Evolutionary conservation across 2,329 filamentous ascomycete species (phyloP), one percentile per base, ranked within the genome.

Genomic region (Alternaria sp.): DNA sequence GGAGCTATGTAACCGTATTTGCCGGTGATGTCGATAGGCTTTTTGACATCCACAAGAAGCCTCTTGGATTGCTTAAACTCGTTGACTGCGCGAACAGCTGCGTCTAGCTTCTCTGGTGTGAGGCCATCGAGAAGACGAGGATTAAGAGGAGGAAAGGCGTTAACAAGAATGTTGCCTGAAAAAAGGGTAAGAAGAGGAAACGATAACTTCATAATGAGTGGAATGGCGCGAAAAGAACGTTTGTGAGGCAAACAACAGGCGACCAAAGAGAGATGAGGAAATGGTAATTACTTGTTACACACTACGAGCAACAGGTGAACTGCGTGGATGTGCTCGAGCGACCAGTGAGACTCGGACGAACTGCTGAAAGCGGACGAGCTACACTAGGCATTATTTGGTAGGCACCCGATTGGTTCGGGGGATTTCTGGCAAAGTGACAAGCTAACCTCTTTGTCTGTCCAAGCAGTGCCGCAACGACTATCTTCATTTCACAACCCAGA

Each of bases 1-100:
- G 79, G 79, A 11, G 78, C 72, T 17, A 72, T 60, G 49, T 77
- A 81, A 9, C 60, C 54, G 21, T 69, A 58, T 44, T 54, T 56
- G 21, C 63, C 65, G 17, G 63, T 60, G 17, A 60, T 33, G 8
- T 48, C 70, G 41, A 65, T 79, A 72, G 33, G 73, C 72, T 56
- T 66, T 61, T 40, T 79, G 13, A 51, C 23, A 33, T 67, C 61
- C 14, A 69, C 17, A 31, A 61, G 46, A 14, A 65, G 50, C 9
- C 60, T 49, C 49, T 65, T 68, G 5, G 56, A 54, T n/a, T 60
- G 55, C 21, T 39, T 55, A 44, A 62, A 58, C 10, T 62, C 50
- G 6, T 65, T 51, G 6, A 68, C 52, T 2, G 56, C 29, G 9
- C 44, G 44, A 14, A 70, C 23, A n/a, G 65, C 66, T 9, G 45